phyloP scores from a whole-genome alignment of 805 yeast genomes.

The Saturnispora mendoncae region DNA sequence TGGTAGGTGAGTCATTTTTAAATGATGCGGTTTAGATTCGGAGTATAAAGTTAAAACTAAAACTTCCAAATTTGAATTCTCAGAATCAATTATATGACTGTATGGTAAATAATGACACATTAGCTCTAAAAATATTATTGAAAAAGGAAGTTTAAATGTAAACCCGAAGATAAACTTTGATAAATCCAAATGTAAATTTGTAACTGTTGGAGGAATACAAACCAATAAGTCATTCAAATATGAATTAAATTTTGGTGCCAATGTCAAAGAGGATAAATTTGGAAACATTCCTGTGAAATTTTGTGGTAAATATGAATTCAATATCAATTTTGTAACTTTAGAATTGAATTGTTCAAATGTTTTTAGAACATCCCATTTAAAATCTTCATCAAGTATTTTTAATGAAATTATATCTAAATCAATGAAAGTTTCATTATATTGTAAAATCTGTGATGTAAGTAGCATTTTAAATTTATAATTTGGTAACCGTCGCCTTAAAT shows the following conservation, averaged over 20 bases:
- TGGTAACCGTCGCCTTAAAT: background rate
- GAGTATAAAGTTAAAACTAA: slow-evolving; percentile 3
- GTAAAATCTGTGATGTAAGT: background rate
- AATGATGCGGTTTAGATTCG: background rate
- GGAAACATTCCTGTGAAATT: background rate
- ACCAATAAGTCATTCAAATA: background rate
- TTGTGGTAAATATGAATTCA: background rate
- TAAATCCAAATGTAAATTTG: slow-evolving; percentile 8
- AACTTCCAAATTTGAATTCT: slow-evolving; percentile 1
- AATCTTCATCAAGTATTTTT: background rate
- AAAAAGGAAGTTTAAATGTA: slow-evolving; percentile 1
- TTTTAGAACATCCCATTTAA: background rate
- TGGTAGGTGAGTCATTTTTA: slow-evolving; percentile 4
- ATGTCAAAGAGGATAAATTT: slow-evolving; percentile 1
- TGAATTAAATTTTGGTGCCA: background rate
- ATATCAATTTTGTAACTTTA: background rate
- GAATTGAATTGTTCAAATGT: background rate
- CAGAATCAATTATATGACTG: slow-evolving; percentile 2
- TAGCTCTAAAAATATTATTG: slow-evolving; percentile 3
- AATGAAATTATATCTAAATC: slow-evolving; percentile 1
- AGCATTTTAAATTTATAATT: slow-evolving; percentile 1
- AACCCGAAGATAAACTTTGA: slow-evolving; percentile 6
- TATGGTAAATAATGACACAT: slow-evolving; percentile 7
- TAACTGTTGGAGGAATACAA: slow-evolving; percentile 1
- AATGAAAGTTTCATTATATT: background rate